Conservation (phyloP, 768 basidiomycete genomes). For the Mycena crocata region DNA sequence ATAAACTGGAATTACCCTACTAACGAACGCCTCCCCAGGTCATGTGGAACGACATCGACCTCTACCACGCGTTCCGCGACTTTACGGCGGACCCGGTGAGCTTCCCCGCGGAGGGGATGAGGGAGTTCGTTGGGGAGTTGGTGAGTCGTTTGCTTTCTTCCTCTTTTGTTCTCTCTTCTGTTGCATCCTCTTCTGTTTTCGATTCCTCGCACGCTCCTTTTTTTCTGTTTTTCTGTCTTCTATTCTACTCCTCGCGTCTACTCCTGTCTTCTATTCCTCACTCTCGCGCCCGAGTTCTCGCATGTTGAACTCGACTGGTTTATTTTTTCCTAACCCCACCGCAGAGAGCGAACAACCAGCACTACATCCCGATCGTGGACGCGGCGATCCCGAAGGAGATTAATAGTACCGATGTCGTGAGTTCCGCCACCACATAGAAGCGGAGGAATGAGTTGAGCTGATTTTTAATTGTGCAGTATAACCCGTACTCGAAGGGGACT, state of each 20-base stretch:
- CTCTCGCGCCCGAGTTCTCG: no score
- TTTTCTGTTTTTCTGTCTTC: background rate
- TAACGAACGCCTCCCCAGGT: no score
- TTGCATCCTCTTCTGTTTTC: no score
- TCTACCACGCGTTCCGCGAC: conserved; percentile 76
- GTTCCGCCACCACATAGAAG: conserved; percentile 38
- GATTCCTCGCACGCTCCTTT: no score
- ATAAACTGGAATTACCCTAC: no score
- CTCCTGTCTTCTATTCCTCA: no score
- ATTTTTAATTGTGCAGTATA: conserved; percentile 58
- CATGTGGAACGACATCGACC: conserved; percentile 87
- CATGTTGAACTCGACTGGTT: background rate
- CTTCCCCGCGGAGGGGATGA: conserved; percentile 67
- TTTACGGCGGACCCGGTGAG: conserved; percentile 76
- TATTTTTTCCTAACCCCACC: background rate
- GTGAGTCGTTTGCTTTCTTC: conserved; percentile 44
- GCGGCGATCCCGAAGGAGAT: conserved; percentile 67
- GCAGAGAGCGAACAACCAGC: conserved; percentile 53
- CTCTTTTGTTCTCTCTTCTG: background rate
- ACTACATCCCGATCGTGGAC: conserved; percentile 78
- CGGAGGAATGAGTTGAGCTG: background rate
- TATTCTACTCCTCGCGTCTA: no score
- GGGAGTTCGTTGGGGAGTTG: conserved; percentile 64
- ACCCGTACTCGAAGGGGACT: conserved; percentile 72
- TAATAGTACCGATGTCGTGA: conserved; percentile 72